A percentile compares a stretch with the other conserved stretches of the same genome.
Conservation (phyloP, 2,329 filamentous ascomycete species). For the Beauveria pseudobassiana region DNA sequence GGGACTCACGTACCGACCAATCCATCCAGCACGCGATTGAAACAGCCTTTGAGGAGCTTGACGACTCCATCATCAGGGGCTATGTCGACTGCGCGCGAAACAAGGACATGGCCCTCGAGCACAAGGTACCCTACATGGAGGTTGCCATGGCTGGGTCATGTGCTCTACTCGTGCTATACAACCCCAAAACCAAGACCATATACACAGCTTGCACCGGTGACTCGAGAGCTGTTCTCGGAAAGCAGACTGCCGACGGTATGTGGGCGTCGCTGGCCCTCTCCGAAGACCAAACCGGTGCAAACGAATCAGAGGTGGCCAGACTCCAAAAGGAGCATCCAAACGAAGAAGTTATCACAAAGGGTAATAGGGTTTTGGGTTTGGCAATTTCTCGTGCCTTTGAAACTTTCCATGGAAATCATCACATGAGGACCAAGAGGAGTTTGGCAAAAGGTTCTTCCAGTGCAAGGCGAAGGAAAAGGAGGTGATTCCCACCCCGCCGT, state of each 20-base stretch:
- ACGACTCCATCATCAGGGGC: conserved; percentile 39
- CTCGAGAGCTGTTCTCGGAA: conserved; percentile 51
- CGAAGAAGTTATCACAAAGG: conserved; percentile 40
- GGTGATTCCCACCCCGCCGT: conserved; percentile 46
- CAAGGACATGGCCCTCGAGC: conserved; percentile 14
- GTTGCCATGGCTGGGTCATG: conserved; percentile 41
- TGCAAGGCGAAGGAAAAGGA: conserved; percentile 22
- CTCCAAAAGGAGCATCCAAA: conserved; percentile 48
- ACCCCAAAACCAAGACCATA: conserved; percentile 40
- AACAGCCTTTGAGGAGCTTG: conserved; percentile 30
- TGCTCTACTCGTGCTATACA: conserved; percentile 50
- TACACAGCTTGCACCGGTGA: conserved; percentile 57
- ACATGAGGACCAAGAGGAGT: conserved; percentile 25
- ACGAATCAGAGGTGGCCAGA: conserved; percentile 43
- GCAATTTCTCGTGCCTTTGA: conserved; percentile 51
- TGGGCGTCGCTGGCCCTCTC: conserved; percentile 47
- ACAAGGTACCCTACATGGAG: conserved; percentile 16
- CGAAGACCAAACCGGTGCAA: conserved; percentile 53
- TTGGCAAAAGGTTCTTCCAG: conserved; percentile 39
- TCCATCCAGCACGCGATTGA: background rate
- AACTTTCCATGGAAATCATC: conserved; percentile 58
- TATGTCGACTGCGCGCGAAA: conserved; percentile 13
- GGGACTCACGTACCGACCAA: background rate
- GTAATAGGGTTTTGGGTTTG: conserved; percentile 51
- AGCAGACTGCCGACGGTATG: conserved; percentile 25